Percentiles rank a stretch among this genome's conserved stretches.
These are phyloP conservation scores for Lolium rigidum DNA, from an alignment of 176 grass and related monocot species.

Conservation along the genomic window DNA sequence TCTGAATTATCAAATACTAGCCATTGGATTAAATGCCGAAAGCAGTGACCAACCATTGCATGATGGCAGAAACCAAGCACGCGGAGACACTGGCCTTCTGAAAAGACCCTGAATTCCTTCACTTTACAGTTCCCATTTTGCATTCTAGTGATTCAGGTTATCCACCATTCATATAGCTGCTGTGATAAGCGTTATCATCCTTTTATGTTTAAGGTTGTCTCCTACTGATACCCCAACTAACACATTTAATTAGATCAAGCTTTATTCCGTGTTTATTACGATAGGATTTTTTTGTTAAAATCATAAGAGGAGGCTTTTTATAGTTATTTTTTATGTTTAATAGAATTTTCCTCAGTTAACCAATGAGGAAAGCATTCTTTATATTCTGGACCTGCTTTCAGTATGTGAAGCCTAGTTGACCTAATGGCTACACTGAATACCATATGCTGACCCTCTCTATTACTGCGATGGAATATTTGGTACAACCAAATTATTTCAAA, in stretches of 20 bases:
- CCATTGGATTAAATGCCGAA: conserved; percentile 13
- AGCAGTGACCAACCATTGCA: conserved; percentile 13
- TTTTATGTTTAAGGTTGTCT: conserved; percentile 19
- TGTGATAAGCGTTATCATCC: neutral
- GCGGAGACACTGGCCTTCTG: conserved; percentile 14
- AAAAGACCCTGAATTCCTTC: conserved; percentile 21
- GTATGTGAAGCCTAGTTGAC: neutral
- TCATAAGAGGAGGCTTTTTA: neutral
- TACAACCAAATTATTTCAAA: neutral
- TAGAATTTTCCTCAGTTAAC: neutral
- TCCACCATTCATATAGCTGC: neutral
- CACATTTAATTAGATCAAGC: conserved; percentile 10
- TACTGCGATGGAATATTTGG: conserved; percentile 9
- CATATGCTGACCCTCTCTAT: neutral
- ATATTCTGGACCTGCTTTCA: neutral
- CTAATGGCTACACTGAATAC: conserved; percentile 2
- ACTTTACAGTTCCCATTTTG: conserved; percentile 12
- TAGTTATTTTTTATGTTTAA: conserved; percentile 7
- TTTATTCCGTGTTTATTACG: conserved; percentile 2
- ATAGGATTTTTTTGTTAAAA: neutral
- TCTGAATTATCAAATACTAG: neutral
- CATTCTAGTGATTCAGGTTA: neutral
- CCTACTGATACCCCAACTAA: neutral
- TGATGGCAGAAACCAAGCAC: neutral
- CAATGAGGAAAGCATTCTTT: neutral